These are phyloP conservation scores for Anethum foeniculum DNA, from an alignment of 140 eudicot species.

Conservation along the genomic window DNA sequence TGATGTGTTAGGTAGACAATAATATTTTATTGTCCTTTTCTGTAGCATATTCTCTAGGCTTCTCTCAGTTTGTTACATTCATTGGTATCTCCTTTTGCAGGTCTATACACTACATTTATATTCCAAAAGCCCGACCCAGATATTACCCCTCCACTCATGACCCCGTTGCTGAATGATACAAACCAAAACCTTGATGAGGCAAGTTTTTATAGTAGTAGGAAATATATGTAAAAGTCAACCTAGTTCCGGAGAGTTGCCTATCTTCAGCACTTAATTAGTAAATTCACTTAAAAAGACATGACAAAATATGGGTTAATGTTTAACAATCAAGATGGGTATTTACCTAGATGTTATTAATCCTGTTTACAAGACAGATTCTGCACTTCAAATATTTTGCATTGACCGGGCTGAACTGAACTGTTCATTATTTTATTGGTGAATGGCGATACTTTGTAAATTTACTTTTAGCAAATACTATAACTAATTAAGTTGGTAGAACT, in stretches of 20 bases:
- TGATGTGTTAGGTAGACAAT: slow-evolving; percentile 63
- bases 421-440: neutral
- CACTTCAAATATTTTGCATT: neutral
- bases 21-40: slow-evolving; percentile 7
- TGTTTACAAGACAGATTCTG: neutral
- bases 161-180: slow-evolving; percentile 59
- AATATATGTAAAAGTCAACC: neutral
- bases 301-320: neutral
- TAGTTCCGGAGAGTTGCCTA: neutral
- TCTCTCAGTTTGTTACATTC: neutral
- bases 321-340: neutral
- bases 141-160: slow-evolving; percentile 78
- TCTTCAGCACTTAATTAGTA: neutral
- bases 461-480: neutral
- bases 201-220: slow-evolving; percentile 27
- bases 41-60: neutral
- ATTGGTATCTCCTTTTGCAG: slow-evolving; percentile 29
- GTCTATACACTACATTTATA: slow-evolving; percentile 79
- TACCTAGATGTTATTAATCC: neutral
- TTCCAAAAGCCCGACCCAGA: slow-evolving; percentile 97
- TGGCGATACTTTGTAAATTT: neutral
- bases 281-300: neutral
- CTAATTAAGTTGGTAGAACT: neutral
- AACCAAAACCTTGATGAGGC: slow-evolving; percentile 66
- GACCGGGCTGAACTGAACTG: neutral